Evolutionary conservation across 495 filamentous ascomycete genomes (phyloP), one percentile per base, ranked within the genome.

Genomic region (Daldinia grandis): DNA sequence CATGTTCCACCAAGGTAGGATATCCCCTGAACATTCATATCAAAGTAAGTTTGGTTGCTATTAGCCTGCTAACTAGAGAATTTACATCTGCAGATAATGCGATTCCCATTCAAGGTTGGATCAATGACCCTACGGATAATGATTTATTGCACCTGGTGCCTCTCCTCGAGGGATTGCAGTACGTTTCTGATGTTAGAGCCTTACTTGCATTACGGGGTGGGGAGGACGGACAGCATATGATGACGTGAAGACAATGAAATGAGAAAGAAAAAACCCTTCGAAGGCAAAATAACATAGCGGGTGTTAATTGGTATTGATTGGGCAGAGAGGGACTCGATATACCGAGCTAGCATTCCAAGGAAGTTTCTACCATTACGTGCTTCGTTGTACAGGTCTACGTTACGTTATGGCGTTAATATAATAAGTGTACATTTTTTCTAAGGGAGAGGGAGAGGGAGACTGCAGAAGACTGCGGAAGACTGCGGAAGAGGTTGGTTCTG

Each of bases 1-100:
- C 79, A 93, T 97, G 82, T 99, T 99, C 83, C 95, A 99, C 77
- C 93, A 97, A 88, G 96, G 95, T 97, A 78, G 49, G 83, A 69
- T 53, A 12, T 40, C 30, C 49, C 54, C 58, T 71, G 56, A 37
- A 63, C 28, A 28, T 71, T 19, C 14, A 21, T 30, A 49, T 21
- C 24, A 28, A 14, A 44, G 24, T 24, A 30, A 40, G 61, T 62
- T 25, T 40, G 61, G 56, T 47, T 58, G 27, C 35, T 70, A 55
- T 53, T 49, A 62, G 59, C 57, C n/a, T 27, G 19, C 53, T 72
- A 58, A 77, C 66, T 60, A 55, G 24, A 44, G 12, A 33, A 61
- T 47, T 2, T 15, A 31, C 53, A 12, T 17, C n/a, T 44, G 47
- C 69, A 93, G 95, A 99, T 81, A 99, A 97, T 79, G 93, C 93